Base-by-base conservation (phyloP, 2,329 filamentous ascomycete species). In the Colletotrichum coccodes region DNA sequence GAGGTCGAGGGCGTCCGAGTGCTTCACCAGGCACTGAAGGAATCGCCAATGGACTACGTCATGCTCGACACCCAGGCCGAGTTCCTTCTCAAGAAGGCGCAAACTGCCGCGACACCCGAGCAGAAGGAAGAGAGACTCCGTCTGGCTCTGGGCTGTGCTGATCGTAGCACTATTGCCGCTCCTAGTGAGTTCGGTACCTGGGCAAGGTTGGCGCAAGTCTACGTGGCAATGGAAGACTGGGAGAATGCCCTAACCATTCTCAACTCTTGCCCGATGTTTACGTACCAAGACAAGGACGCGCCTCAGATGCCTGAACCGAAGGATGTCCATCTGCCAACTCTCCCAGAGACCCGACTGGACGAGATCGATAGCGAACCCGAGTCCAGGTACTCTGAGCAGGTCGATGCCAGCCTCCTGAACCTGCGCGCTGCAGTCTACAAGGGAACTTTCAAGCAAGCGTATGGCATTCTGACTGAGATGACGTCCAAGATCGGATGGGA, bases 251-350 rank as follows among this genome's bases (percentile, higher is more conserved):
- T 99, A 28, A 91, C 97, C 6, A 98, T 96, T 4, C 87, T 99
- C 60, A 99, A 99, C 82, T 99, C 96, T 21, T 99, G 96, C 79
- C 96, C 96, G 9, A 99, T 99, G 96, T 99, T 99, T 80, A 99
- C 96, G 7, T 98, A 99, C 80, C 96, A 98, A 80, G 96, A 99
- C 81, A 98, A 98, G 80, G 96, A 99, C 78, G 92, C 94, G 6
- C 96, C 96, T 4, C 83, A 96, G 68, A 95, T 98, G 92, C 96
- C 96, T 1, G 94, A 97, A 76, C 95, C 96, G 0, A 92, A 92
- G 74, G 93, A 94, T 64, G 92, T 98, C 47, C 90, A 93, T 73
- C 87, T 99, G 16, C 96, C 96, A 0, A 93, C 95, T 18, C 86
- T 98, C 60, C 88, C 92, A 0, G 96, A 98, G 79, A 97, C 94